Conservation (phyloP, 2,329 filamentous ascomycete species). For the Diaporthe capsici region DNA sequence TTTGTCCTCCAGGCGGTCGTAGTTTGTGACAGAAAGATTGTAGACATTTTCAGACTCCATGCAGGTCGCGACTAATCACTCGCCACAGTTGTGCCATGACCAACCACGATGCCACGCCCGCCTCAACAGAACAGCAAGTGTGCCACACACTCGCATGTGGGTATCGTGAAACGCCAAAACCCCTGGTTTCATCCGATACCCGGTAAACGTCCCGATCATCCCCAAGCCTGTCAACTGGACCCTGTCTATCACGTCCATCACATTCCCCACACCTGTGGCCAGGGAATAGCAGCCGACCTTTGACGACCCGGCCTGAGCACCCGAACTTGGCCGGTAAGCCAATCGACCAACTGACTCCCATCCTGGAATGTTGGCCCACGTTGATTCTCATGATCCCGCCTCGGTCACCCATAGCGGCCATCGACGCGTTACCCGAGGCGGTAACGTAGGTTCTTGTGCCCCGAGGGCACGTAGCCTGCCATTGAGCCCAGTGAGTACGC, state of each 20-base stretch:
- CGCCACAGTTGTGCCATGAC: constrained; percentile 23
- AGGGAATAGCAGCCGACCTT: background rate
- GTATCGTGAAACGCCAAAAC: constrained; percentile 40
- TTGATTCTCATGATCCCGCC: background rate
- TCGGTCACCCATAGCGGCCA: constrained; percentile 1
- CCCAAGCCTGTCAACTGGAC: constrained; percentile 30
- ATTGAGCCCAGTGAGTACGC: constrained; percentile 33
- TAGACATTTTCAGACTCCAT: constrained; percentile 31
- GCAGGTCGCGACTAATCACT: constrained; percentile 5
- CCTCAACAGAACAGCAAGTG: constrained; percentile 21
- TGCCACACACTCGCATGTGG: constrained; percentile 34
- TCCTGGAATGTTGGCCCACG: background rate
- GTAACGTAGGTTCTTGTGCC: constrained; percentile 29
- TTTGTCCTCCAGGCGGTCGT: background rate
- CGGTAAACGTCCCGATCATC: constrained; percentile 35
- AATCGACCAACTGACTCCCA: background rate
- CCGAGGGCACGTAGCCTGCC: constrained; percentile 34
- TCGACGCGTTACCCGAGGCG: constrained; percentile 18
- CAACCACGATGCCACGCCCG: constrained; percentile 21
- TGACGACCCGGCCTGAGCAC: constrained; percentile 19
- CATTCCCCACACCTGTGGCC: constrained; percentile 12
- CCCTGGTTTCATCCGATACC: constrained; percentile 34
- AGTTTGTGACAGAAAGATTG: constrained; percentile 23
- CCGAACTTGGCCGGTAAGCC: background rate
- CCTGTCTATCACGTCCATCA: constrained; percentile 16